phyloP scores from a whole-genome alignment of 225 moss, liverwort and hornwort genomes.

The Pseudisothecium myosuroides region DNA sequence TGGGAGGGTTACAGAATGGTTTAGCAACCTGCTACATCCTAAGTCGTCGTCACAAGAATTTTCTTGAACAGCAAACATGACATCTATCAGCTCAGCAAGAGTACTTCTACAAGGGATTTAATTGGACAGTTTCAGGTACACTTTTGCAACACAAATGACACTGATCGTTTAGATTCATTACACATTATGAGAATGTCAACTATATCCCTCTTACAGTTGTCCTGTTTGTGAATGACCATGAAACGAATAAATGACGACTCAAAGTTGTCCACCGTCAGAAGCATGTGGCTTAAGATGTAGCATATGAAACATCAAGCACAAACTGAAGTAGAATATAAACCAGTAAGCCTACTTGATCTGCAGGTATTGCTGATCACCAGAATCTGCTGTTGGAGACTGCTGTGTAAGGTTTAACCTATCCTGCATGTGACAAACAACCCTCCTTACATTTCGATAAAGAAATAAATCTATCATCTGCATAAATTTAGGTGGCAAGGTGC shows the following conservation, averaged over 20 bases:
- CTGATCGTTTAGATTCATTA: neutral
- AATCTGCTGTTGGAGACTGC: constrained; percentile 26
- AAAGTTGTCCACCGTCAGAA: neutral
- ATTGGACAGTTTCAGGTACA: neutral
- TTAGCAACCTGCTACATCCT: constrained; percentile 1
- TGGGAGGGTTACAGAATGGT: neutral
- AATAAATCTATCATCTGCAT: neutral
- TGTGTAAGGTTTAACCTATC: constrained; percentile 26
- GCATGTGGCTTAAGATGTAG: neutral
- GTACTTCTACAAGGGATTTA: neutral
- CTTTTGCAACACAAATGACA: neutral
- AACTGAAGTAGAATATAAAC: neutral
- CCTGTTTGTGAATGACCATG: neutral
- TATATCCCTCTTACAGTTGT: neutral
- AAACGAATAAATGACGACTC: neutral
- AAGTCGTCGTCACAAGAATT: neutral
- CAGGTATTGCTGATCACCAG: constrained; percentile 24
- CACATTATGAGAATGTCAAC: neutral
- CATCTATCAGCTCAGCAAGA: neutral
- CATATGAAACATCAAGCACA: neutral
- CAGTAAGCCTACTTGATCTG: constrained; percentile 31
- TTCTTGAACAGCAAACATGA: neutral
- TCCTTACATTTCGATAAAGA: neutral
- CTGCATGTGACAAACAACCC: constrained; percentile 25
- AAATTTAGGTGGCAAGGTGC: neutral